Conservation (phyloP, 805 yeast genomes). For the Candida coleopterorum region DNA sequence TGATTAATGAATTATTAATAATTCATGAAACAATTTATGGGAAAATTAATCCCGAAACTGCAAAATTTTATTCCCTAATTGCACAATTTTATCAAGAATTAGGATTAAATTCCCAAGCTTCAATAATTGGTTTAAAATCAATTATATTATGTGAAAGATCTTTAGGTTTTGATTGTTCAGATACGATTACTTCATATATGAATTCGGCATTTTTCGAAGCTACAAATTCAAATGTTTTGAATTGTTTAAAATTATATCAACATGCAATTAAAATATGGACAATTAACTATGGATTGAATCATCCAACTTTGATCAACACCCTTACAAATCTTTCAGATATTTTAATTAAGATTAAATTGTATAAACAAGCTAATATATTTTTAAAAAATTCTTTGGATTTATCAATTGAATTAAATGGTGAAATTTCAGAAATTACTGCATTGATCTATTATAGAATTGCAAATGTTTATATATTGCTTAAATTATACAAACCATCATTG, state of each 20-base stretch:
- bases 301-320: conserved; percentile 67
- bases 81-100: conserved; percentile 65
- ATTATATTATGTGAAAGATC: conserved; percentile 73
- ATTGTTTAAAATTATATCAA: conserved; percentile 57
- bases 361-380: conserved; percentile 46
- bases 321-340: conserved; percentile 57
- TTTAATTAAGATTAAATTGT: conserved; percentile 49
- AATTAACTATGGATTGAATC: conserved; percentile 54
- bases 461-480: conserved; percentile 43
- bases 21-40: conserved; percentile 85
- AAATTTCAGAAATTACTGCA: conserved; percentile 56
- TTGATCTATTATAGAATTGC: conserved; percentile 58
- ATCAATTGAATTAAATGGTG: conserved; percentile 51
- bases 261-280: conserved; percentile 59
- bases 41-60: conserved; percentile 70
- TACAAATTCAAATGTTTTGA: conserved; percentile 50
- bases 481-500: conserved; percentile 53
- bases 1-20: conserved; percentile 65
- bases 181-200: conserved; percentile 64
- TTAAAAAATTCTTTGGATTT: conserved; percentile 50
- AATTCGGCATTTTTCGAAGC: conserved; percentile 74
- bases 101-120: conserved; percentile 54
- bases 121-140: conserved; percentile 62
- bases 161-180: conserved; percentile 74
- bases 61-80: conserved; percentile 59